phyloP scores from a whole-genome alignment of 192 early-diverging fungal genomes.

The Thoreauomyces humboldtii region DNA sequence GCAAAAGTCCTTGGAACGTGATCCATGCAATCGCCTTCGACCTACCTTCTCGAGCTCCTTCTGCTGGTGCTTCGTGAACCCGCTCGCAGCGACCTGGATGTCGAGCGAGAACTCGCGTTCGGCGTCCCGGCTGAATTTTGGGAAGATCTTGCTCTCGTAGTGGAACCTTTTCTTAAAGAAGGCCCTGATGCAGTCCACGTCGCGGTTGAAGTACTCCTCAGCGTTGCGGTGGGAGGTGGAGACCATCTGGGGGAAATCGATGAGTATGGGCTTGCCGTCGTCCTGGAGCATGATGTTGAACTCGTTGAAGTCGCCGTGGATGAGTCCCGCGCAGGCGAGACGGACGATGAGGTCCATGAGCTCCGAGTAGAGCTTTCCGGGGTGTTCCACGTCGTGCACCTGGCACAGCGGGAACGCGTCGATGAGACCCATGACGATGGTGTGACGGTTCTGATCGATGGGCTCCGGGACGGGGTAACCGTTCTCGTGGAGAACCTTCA shows the following conservation, averaged over 20 bases:
- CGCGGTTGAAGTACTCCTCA: slow-evolving; percentile 97
- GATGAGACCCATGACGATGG: slow-evolving; percentile 94
- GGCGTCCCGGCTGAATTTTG: slow-evolving; percentile 78
- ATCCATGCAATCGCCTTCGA: neutral
- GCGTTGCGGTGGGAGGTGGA: slow-evolving; percentile 95
- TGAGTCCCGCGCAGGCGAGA: slow-evolving; percentile 89
- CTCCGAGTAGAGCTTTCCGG: slow-evolving; percentile 88
- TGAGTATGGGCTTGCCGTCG: slow-evolving; percentile 79
- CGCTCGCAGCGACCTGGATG: slow-evolving; percentile 94
- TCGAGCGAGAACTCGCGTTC: slow-evolving; percentile 89
- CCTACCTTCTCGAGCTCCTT: slow-evolving; percentile 75
- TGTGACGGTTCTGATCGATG: slow-evolving; percentile 90
- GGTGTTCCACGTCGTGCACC: slow-evolving; percentile 78
- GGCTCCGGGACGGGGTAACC: slow-evolving; percentile 96
- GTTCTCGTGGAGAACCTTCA: slow-evolving; percentile 94
- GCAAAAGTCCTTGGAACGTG: too few relatives aligned
- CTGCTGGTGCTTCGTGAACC: slow-evolving; percentile 91
- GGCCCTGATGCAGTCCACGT: slow-evolving; percentile 94
- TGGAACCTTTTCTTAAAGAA: slow-evolving; percentile 89
- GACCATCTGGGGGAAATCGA: slow-evolving; percentile 99
- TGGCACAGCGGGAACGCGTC: slow-evolving; percentile 95
- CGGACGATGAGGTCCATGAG: slow-evolving; percentile 96
- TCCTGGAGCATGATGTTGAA: slow-evolving; percentile 94
- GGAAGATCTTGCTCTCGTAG: slow-evolving; percentile 90
- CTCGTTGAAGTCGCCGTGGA: slow-evolving; percentile 99